A percentile compares a stretch with the other conserved stretches of the same genome.
Evolutionary conservation across 805 yeast genomes (phyloP).

Genomic region (Candida pseudoglaebosa): DNA sequence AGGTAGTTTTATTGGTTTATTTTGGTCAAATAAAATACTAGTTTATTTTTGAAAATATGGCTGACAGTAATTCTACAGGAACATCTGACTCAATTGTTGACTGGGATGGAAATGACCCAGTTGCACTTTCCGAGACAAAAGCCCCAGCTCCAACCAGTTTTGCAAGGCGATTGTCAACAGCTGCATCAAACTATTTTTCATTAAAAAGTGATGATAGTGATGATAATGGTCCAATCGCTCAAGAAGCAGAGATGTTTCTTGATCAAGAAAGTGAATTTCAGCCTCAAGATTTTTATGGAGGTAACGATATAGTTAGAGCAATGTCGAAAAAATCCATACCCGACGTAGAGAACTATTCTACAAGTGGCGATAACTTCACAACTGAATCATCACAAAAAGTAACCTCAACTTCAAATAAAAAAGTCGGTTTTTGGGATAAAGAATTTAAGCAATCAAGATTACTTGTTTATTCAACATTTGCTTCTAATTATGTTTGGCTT

Average conservation of each 20-base stretch:
- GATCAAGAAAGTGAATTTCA: not conserved
- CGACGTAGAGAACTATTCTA: not conserved
- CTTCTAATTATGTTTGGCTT: constrained; percentile 20
- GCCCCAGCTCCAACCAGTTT: constrained; percentile 5
- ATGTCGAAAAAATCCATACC: not conserved
- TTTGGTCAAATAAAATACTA: no score
- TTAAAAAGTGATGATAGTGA: constrained; percentile 1
- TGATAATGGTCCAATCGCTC: constrained; percentile 4
- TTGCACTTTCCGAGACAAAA: not conserved
- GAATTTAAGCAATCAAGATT: constrained; percentile 22
- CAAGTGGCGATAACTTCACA: not conserved
- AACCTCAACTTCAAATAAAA: constrained; percentile 8
- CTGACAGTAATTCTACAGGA: not conserved
- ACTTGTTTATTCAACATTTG: constrained; percentile 17
- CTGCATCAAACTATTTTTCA: constrained; percentile 10
- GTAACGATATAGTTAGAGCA: not conserved
- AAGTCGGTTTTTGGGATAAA: constrained; percentile 26
- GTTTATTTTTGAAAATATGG: no score
- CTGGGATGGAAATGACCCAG: not conserved
- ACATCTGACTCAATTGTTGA: not conserved
- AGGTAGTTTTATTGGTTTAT: no score
- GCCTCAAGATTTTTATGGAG: not conserved
- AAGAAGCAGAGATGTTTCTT: not conserved
- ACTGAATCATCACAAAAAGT: no score
- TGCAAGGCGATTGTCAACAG: constrained; percentile 15